Evolutionary conservation across 2,329 filamentous ascomycete species (phyloP).

Genomic region (Thyridium curvatum): DNA sequence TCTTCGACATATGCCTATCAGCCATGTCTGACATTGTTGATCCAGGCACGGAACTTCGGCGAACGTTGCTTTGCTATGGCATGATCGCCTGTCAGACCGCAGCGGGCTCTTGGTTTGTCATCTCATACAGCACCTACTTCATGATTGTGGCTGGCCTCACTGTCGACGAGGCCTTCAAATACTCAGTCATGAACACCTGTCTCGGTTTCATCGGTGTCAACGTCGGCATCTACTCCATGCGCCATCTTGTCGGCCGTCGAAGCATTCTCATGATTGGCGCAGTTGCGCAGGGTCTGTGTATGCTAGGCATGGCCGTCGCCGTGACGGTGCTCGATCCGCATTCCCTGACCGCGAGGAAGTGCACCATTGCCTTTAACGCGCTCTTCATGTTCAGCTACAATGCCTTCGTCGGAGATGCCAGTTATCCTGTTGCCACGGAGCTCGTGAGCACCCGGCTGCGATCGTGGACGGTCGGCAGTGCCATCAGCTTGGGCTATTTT

Average conservation of each 20-base stretch:
- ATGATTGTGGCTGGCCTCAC: conserved; percentile 31
- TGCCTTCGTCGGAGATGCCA: conserved; percentile 30
- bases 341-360: conserved; percentile 20
- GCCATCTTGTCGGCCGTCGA: conserved; percentile 37
- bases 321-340: conserved; percentile 16
- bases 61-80: conserved; percentile 42
- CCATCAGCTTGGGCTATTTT: conserved; percentile 39
- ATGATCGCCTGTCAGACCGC: conserved; percentile 38
- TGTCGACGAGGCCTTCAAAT: conserved; percentile 38
- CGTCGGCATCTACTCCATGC: conserved; percentile 40
- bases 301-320: conserved; percentile 36
- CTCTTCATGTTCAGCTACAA: conserved; percentile 29
- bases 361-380: conserved; percentile 25
- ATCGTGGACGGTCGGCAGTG: conserved; percentile 41
- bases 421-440: conserved; percentile 35
- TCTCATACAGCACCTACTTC: conserved; percentile 44
- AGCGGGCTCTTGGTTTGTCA: conserved; percentile 42
- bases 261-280: conserved; percentile 40
- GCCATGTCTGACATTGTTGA: too few species aligned
- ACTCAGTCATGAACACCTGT: conserved; percentile 41
- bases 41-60: conserved; percentile 35
- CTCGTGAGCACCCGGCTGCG: conserved; percentile 35
- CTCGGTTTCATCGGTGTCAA: conserved; percentile 42
- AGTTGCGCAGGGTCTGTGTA: conserved; percentile 32
- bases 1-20: not conserved